Evolutionary conservation across 352 stramenopile genomes (phyloP), one percentile per base, ranked within the genome.

Genomic region (Phytophthora vignae): DNA sequence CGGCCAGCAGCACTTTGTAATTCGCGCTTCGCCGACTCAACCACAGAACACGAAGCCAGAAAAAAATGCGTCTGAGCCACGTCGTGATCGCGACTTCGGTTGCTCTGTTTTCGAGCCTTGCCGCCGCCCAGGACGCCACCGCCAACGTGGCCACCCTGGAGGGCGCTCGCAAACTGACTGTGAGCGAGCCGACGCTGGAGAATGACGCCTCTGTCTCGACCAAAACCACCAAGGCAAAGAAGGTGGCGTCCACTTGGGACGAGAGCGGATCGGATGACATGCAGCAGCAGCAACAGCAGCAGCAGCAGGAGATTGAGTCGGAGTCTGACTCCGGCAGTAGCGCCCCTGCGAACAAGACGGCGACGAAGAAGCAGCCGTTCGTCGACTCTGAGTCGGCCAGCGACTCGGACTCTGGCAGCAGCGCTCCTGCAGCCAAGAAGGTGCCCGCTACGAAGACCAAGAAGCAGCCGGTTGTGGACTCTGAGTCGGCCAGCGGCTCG

Each of bases 1-100:
- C 14, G 42, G 0, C 21, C 36, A 14, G 42, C n/a, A 15, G 11
- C 58, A 65, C 58, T 56, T 55, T 25, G 58, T n/a, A 46, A 65
- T 56, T 38, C 49, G 27, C 44, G n/a, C 27, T 48, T 25, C 27
- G 36, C 19, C n/a, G 50, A 29, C 21, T n/a, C 44, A 44, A 48
- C 21, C 19, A 14, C 21, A 36, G 14, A 21, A 12, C 38, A 44
- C 17, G 15, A 61, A 63, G 33, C 21, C n/a, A 44, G 53, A 40
- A 33, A 48, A 42, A 29, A 50, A 71, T 71, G 64, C 64, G 64
- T 50, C 17, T 65, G n/a, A 60, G 40, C 52, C 27, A 57, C 38
- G 19, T 71, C 19, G 25, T 71, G 17, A 42, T 71, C 36, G 64
- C 48, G 50, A 40, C 48, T 56, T 48, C 49, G 7, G 27, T 67